phyloP scores from a whole-genome alignment of 2,329 filamentous ascomycete species.

The Fusarium sp. region DNA sequence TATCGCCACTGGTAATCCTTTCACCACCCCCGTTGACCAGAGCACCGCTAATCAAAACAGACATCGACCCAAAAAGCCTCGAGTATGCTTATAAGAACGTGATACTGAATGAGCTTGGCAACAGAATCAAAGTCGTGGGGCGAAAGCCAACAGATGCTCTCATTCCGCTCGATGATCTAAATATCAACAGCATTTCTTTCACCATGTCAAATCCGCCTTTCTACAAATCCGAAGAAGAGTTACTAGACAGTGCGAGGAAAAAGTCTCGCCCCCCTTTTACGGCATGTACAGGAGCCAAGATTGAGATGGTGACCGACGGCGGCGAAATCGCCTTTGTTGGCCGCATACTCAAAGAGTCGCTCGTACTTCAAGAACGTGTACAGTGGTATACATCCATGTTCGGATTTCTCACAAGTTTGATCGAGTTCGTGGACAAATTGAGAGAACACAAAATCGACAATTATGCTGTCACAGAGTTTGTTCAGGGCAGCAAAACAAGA shows the following conservation, averaged over 20 bases:
- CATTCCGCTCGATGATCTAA: constrained; percentile 68
- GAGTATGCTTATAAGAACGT: constrained; percentile 73
- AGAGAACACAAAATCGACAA: constrained; percentile 70
- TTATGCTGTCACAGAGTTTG: constrained; percentile 81
- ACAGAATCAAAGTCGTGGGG: constrained; percentile 70
- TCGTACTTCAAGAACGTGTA: constrained; percentile 65
- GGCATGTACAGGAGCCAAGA: constrained; percentile 76
- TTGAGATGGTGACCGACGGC: constrained; percentile 86
- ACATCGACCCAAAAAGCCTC: constrained; percentile 78
- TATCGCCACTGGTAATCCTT: constrained; percentile 63
- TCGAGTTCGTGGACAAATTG: constrained; percentile 67
- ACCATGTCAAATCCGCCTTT: constrained; percentile 96
- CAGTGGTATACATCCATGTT: constrained; percentile 94
- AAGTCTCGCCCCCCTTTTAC: constrained; percentile 76
- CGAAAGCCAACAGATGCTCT: constrained; percentile 62
- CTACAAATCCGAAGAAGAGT: constrained; percentile 77
- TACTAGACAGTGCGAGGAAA: constrained; percentile 67
- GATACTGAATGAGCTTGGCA: constrained; percentile 67
- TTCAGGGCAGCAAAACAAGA: constrained; percentile 79
- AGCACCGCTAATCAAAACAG: constrained; percentile 46
- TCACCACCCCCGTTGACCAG: neutral
- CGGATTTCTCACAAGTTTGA: constrained; percentile 77
- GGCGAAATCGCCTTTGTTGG: constrained; percentile 80
- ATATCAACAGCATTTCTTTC: constrained; percentile 71
- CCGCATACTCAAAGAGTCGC: constrained; percentile 75